Evolutionary conservation across 257 asterid species (phyloP).

Genomic region (Solanum clarkiae): DNA sequence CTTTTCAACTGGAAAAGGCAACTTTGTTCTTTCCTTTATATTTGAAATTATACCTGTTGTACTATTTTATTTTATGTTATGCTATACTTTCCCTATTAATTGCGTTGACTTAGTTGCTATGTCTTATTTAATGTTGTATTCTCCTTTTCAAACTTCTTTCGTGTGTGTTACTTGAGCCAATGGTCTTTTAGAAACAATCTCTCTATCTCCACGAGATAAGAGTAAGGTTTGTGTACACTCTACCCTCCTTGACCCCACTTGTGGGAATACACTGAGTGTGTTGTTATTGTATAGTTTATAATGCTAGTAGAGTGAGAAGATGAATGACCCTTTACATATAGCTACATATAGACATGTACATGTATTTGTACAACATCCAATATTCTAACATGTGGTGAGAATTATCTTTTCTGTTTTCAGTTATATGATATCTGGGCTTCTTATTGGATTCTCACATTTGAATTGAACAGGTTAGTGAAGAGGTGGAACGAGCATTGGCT

Average conservation of each 20-base stretch:
- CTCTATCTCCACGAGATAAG: not conserved
- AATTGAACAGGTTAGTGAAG: slow-evolving; percentile 87
- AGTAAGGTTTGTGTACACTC: not conserved
- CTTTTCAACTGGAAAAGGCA: not conserved
- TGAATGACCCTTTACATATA: not conserved
- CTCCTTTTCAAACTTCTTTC: not conserved
- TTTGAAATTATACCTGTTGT: not conserved
- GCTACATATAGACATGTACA: not conserved
- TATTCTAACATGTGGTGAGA: not conserved
- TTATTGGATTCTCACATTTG: not conserved
- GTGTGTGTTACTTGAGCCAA: not conserved
- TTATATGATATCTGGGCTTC: not conserved
- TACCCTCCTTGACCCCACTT: not conserved
- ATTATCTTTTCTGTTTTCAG: not conserved
- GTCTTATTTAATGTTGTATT: not conserved
- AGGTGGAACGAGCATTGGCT: slow-evolving; percentile 94
- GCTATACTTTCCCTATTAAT: not conserved
- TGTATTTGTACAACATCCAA: not conserved
- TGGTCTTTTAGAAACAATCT: not conserved
- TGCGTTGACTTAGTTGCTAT: not conserved
- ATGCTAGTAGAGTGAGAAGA: not conserved
- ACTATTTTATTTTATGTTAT: not conserved
- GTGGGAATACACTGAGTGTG: not conserved
- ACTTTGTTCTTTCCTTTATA: not conserved
- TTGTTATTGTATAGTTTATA: not conserved